A percentile compares a stretch with the other conserved stretches of the same genome.
These are phyloP conservation scores for Ogataea hybrid DNA, from an alignment of 1,139 yeast species.

Conservation along the genomic window DNA sequence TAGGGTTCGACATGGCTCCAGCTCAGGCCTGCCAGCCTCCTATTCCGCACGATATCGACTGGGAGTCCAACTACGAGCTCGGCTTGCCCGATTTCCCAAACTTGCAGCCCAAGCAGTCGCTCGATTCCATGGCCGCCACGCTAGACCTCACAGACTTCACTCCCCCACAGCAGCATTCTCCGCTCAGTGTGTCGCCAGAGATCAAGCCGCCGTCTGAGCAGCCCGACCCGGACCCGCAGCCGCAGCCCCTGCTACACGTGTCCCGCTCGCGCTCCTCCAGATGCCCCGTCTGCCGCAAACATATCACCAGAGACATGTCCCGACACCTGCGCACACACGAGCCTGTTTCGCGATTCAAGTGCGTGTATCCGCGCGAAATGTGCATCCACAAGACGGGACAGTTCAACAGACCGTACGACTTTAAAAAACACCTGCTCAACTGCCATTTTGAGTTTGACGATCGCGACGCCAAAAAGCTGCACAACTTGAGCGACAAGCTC, in stretches of 20 bases:
- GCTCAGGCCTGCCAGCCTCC: slow-evolving; percentile 22
- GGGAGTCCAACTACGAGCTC: slow-evolving; percentile 7
- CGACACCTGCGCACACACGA: slow-evolving; percentile 68
- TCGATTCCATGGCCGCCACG: background rate
- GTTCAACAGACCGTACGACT: slow-evolving; percentile 70
- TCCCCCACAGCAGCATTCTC: slow-evolving; percentile 1
- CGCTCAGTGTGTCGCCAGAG: slow-evolving; percentile 3
- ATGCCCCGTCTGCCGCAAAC: slow-evolving; percentile 57
- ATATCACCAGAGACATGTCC: slow-evolving; percentile 60
- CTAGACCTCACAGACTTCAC: background rate
- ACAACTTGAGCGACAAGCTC: slow-evolving; percentile 55
- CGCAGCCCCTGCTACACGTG: background rate
- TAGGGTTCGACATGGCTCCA: slow-evolving; percentile 18
- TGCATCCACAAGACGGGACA: slow-evolving; percentile 63
- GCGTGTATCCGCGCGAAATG: slow-evolving; percentile 53
- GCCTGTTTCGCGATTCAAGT: slow-evolving; percentile 52
- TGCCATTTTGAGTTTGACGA: slow-evolving; percentile 59
- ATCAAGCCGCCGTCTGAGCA: background rate
- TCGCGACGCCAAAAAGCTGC: slow-evolving; percentile 45
- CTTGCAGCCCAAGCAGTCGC: background rate
- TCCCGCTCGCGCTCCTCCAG: slow-evolving; percentile 9
- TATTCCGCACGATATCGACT: background rate
- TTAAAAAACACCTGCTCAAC: slow-evolving; percentile 63
- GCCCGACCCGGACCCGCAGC: background rate
- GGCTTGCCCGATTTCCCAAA: background rate